phyloP scores from a whole-genome alignment of 2,329 filamentous ascomycete species.

The Aureobasidium uvarum region DNA sequence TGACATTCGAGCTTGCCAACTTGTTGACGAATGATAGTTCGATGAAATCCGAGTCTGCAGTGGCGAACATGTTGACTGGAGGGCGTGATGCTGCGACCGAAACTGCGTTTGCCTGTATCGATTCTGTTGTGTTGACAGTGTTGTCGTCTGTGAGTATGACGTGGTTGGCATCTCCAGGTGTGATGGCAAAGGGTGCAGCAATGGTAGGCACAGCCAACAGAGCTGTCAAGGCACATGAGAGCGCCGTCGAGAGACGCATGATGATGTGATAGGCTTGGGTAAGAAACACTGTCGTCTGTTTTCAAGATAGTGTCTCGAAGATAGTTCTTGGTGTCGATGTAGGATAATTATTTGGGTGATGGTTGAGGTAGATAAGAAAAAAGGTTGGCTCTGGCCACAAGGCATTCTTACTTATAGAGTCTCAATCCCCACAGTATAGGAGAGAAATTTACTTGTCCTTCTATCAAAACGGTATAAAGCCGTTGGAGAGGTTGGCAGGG shows the following conservation, averaged over 20 bases:
- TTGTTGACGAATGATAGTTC: slow-evolving; percentile 46
- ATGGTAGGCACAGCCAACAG: slow-evolving; percentile 25
- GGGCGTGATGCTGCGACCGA: slow-evolving; percentile 1
- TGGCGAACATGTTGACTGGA: slow-evolving; percentile 13
- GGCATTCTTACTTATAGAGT: slow-evolving; percentile 20
- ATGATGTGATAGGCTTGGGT: slow-evolving; percentile 1
- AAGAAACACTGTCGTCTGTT: slow-evolving; percentile 5
- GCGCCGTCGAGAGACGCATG: slow-evolving; percentile 24
- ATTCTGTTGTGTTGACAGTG: slow-evolving; percentile 33
- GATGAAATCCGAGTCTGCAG: slow-evolving; percentile 12
- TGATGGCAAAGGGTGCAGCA: slow-evolving; percentile 31
- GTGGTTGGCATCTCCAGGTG: slow-evolving; percentile 31
- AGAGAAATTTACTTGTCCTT: slow-evolving; percentile 19
- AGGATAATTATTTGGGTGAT: background rate
- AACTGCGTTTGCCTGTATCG: slow-evolving; percentile 19
- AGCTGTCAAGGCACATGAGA: slow-evolving; percentile 21
- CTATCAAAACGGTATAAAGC: slow-evolving; percentile 22
- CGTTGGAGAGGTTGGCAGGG: slow-evolving; percentile 25
- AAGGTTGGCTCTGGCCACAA: slow-evolving; percentile 8
- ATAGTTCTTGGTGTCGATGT: background rate
- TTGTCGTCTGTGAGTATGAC: slow-evolving; percentile 33
- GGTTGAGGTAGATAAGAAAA: background rate
- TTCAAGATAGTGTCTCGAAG: background rate
- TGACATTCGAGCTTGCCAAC: slow-evolving; percentile 41
- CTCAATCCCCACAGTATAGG: slow-evolving; percentile 12